phyloP scores from a whole-genome alignment of 2,329 filamentous ascomycete species.

The Pestalotiopsis sp. region DNA sequence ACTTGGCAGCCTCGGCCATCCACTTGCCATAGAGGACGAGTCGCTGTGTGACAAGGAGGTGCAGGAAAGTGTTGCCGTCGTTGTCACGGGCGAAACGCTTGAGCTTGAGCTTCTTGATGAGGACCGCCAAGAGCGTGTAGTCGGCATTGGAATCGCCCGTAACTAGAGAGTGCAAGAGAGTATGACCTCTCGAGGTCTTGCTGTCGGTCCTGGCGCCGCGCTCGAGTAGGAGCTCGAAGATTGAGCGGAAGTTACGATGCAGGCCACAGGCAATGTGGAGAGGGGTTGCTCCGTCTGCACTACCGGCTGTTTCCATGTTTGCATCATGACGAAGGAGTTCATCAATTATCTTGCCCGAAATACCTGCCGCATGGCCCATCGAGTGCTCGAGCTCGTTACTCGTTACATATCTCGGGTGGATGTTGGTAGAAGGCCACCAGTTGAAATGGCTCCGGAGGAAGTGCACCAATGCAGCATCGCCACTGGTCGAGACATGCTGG shows the following conservation, averaged over 20 bases:
- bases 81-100: background rate
- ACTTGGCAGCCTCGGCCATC: background rate
- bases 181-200: background rate
- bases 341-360: background rate
- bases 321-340: background rate
- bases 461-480: background rate
- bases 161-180: background rate
- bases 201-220: background rate
- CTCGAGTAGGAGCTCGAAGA: background rate
- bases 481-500: background rate
- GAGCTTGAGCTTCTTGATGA: background rate
- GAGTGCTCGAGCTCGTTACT: background rate
- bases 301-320: background rate
- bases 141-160: background rate
- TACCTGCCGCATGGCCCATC: background rate
- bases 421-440: background rate
- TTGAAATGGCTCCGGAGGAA: background rate
- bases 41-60: background rate
- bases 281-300: background rate
- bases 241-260: background rate
- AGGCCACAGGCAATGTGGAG: constrained; percentile 5
- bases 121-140: background rate
- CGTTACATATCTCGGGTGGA: background rate
- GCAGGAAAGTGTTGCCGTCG: constrained; percentile 5
- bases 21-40: background rate